These are phyloP conservation scores for Cryptococcus sp. DNA, from an alignment of 1,284 basidiomycete species.

Conservation along the genomic window DNA sequence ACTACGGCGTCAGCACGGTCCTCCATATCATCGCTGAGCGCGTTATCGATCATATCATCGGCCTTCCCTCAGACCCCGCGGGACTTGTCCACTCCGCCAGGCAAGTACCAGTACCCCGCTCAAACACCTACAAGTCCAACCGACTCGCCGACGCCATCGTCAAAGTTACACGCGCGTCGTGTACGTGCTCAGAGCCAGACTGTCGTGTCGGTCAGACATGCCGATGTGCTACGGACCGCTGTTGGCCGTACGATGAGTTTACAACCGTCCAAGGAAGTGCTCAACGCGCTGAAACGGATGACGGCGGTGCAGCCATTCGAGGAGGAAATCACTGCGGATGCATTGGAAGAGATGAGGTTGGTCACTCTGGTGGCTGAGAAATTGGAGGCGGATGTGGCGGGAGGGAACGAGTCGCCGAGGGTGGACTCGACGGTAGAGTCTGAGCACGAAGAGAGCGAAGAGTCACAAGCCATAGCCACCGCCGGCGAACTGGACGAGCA, in stretches of 20 bases:
- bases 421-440: not conserved
- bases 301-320: conserved; percentile 1
- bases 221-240: conserved; percentile 20
- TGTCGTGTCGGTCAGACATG: conserved; percentile 16
- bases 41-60: conserved; percentile 23
- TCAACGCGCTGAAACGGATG: conserved; percentile 12
- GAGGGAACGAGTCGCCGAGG: not conserved
- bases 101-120: not conserved
- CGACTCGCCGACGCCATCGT: conserved; percentile 13
- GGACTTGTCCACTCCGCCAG: conserved; percentile 4
- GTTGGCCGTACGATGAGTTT: conserved; percentile 28
- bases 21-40: conserved; percentile 22
- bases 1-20: conserved; percentile 28
- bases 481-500: not conserved
- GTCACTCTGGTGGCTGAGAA: conserved; percentile 9
- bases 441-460: not conserved
- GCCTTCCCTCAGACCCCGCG: conserved; percentile 27
- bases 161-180: conserved; percentile 10
- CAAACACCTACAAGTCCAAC: not conserved
- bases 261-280: conserved; percentile 21
- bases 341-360: conserved; percentile 10
- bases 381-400: conserved; percentile 7
- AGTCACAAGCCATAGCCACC: not conserved
- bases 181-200: conserved; percentile 19
- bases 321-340: not conserved